Base-by-base conservation (phyloP, 192 early-diverging fungal species). In the Entomortierella parvispora region DNA sequence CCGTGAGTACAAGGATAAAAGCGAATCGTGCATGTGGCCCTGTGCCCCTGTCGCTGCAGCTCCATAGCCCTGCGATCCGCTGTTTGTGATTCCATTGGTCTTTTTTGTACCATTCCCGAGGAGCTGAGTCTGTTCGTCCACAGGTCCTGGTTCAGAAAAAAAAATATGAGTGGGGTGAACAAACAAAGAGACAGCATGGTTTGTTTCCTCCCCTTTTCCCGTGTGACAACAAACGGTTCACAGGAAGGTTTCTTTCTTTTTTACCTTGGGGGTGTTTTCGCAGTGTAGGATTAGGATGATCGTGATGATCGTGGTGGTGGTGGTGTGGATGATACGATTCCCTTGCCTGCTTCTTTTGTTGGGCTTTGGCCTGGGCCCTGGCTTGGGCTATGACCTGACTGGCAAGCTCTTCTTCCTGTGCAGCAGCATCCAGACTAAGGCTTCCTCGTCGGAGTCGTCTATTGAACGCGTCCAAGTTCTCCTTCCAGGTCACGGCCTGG, bases 391-490 rank as follows among this genome's bases (percentile, higher is more conserved):
- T 37, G 31, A 64, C 31, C 34, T 31, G 55, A 12, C 37, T 40
- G 37, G 37, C 37, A 31, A 57, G 20, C 26, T 68, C 62, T 25
- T 64, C 71, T n/a, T 68, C 74, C 54, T 68, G 74, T 4, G 66
- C 56, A 20, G 37, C 31, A 40, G 60, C 54, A 34, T 77, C 74
- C 34, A 58, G 37, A 50, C 60, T 77, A 14, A 77, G 42, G 48
- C 74, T 77, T 15, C 74, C 74, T 14, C 74, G 58, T 17, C 74
- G 65, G 28, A 77, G 53, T 45, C 74, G 74, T 4, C 61, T 31
- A 25, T 77, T 77, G 55, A 77, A 77, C 47, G 65, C 74, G 61
- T 77, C 74, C 32, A 77, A 61, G 50, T 68, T 68, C 28, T 77
- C 74, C 37, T 77, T 77, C 74, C 74, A 77, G 15, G 74, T 77